Evolutionary conservation across 305 asterid genomes (phyloP).

Genomic region (Ilex paraguariensis): DNA sequence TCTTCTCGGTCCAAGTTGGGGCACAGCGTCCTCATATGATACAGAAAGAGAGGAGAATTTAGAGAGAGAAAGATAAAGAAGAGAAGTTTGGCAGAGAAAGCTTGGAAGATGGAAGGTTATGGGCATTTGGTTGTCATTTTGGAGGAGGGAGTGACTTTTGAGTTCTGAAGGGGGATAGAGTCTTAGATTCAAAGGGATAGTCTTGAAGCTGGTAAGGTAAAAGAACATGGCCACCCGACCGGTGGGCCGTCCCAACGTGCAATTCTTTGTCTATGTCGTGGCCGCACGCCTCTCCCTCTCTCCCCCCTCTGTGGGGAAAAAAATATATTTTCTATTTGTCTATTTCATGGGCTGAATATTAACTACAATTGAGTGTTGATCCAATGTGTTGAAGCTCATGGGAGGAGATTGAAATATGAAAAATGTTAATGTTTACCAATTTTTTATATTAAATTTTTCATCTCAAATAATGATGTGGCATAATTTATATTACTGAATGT

Average conservation of each 20-base stretch:
- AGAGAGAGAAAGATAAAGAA: background rate
- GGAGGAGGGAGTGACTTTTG: background rate
- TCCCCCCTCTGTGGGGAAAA: too few relatives aligned
- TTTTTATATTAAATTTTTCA: too few relatives aligned
- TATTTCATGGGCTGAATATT: too few relatives aligned
- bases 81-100: background rate
- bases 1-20: slow-evolving; percentile 69
- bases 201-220: slow-evolving; percentile 1
- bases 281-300: slow-evolving; percentile 39
- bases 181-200: slow-evolving; percentile 12
- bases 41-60: background rate
- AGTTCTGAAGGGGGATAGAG: slow-evolving; percentile 2
- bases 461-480: too few relatives aligned
- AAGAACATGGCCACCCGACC: slow-evolving; percentile 27
- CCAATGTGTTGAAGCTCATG: too few relatives aligned
- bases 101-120: slow-evolving; percentile 2
- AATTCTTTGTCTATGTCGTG: slow-evolving; percentile 42
- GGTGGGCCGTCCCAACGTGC: slow-evolving; percentile 44
- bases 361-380: too few relatives aligned
- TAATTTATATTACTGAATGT: too few relatives aligned
- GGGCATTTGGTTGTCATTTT: background rate
- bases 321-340: too few relatives aligned
- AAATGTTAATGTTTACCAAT: too few relatives aligned
- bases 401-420: too few relatives aligned
- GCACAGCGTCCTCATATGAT: slow-evolving; percentile 58